A percentile compares a stretch with the other conserved stretches of the same genome.
Evolutionary conservation across 2,329 filamentous ascomycete species (phyloP).

Genomic region (Aureobasidium melanogenum): DNA sequence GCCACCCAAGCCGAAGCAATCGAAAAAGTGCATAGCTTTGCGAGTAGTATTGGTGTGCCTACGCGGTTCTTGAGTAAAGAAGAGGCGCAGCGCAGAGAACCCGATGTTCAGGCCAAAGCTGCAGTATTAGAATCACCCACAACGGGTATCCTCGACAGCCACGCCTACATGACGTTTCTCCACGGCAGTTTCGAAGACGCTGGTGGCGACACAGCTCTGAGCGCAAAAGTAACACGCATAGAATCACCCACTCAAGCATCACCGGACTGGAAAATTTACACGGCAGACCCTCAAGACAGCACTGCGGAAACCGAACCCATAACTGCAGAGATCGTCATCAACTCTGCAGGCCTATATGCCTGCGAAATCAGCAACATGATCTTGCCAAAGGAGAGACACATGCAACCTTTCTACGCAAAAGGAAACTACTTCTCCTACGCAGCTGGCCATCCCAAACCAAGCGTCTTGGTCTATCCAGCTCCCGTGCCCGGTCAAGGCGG

Average conservation of each 20-base stretch:
- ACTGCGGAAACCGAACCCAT: slow-evolving; percentile 34
- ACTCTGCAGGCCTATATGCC: slow-evolving; percentile 75
- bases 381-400: slow-evolving; percentile 47
- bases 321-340: slow-evolving; percentile 69
- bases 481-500: slow-evolving; percentile 74
- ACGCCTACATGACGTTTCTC: slow-evolving; percentile 73
- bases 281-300: slow-evolving; percentile 19
- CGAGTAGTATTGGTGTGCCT: slow-evolving; percentile 53
- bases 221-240: slow-evolving; percentile 56
- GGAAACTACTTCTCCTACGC: slow-evolving; percentile 90
- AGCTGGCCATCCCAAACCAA: slow-evolving; percentile 53
- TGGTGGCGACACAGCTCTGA: slow-evolving; percentile 66
- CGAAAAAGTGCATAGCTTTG: slow-evolving; percentile 48
- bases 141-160: slow-evolving; percentile 86
- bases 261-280: slow-evolving; percentile 62
- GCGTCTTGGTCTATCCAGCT: slow-evolving; percentile 77
- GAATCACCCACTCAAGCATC: slow-evolving; percentile 47
- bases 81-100: slow-evolving; percentile 60
- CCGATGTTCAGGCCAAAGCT: slow-evolving; percentile 60
- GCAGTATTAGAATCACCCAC: slow-evolving; percentile 76
- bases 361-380: slow-evolving; percentile 76
- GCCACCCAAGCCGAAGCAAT: slow-evolving; percentile 56
- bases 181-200: slow-evolving; percentile 66
- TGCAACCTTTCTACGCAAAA: slow-evolving; percentile 73
- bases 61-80: slow-evolving; percentile 57